These are phyloP conservation scores for Stephanodiscus triporus DNA, from an alignment of 108 stramenopile genomes.

Conservation along the genomic window DNA sequence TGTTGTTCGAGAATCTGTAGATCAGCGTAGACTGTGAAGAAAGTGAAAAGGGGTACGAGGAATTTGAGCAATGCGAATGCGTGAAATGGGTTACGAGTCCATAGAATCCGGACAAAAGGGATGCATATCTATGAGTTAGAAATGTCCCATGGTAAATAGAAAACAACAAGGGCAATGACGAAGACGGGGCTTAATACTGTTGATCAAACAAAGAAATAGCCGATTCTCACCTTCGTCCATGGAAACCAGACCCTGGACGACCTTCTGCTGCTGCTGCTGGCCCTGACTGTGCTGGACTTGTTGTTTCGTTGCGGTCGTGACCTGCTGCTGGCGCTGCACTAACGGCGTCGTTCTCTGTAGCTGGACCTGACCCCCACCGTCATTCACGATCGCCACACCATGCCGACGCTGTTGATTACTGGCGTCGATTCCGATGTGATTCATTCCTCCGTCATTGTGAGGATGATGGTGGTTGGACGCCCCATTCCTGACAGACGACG, in stretches of 20 bases:
- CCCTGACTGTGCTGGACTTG: constrained; percentile 11
- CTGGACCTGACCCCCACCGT: constrained; percentile 48
- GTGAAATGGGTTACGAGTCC: too few species aligned
- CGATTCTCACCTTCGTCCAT: constrained; percentile 58
- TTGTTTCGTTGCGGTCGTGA: background rate
- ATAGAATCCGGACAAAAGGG: background rate
- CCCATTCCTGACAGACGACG: background rate
- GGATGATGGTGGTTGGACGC: background rate
- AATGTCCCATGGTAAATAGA: too few species aligned
- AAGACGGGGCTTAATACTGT: background rate
- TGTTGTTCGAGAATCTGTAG: constrained; percentile 82
- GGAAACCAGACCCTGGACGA: constrained; percentile 41
- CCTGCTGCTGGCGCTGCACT: constrained; percentile 27
- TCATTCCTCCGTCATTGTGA: constrained; percentile 7
- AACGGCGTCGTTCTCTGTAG: constrained; percentile 20
- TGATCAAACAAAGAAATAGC: background rate
- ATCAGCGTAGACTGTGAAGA: constrained; percentile 68
- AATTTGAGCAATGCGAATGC: background rate
- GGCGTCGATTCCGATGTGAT: background rate
- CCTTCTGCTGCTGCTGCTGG: constrained; percentile 21
- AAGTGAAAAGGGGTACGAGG: background rate
- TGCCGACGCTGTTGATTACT: constrained; percentile 1
- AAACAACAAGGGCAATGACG: background rate
- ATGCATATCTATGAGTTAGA: too few species aligned
- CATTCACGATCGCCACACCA: constrained; percentile 17